Percentiles rank a stretch among this genome's conserved stretches.
Conservation (phyloP, 768 basidiomycete genomes). For the Filobasidium wieringae region DNA sequence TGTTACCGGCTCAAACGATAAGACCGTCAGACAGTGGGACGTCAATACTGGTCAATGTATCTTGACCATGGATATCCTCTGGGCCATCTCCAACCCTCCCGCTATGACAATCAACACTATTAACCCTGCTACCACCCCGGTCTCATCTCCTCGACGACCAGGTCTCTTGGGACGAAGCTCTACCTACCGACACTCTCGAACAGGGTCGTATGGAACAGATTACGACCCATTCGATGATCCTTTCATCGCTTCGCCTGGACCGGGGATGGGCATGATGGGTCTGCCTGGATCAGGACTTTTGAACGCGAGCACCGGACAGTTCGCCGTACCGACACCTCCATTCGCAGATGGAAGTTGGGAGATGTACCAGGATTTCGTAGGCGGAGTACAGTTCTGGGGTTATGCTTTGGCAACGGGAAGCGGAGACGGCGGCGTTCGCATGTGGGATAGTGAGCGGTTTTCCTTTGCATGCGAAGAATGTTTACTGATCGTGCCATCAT, state of each 20-base stretch:
- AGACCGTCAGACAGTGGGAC: slow-evolving; percentile 97
- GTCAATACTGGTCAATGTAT: slow-evolving; percentile 93
- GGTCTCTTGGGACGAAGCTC: slow-evolving; percentile 5
- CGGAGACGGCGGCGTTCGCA: slow-evolving; percentile 89
- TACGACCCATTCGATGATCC: slow-evolving; percentile 22
- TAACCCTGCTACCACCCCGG: slow-evolving; percentile 14
- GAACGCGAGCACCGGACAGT: slow-evolving; percentile 50
- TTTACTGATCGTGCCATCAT: not conserved
- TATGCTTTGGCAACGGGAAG: slow-evolving; percentile 94
- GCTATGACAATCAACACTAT: slow-evolving; percentile 15
- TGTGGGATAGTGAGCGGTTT: slow-evolving; percentile 90
- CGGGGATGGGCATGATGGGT: slow-evolving; percentile 22
- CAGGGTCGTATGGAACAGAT: not conserved
- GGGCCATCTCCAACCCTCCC: slow-evolving; percentile 91
- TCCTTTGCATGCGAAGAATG: not conserved
- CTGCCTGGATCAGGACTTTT: slow-evolving; percentile 30
- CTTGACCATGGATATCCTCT: slow-evolving; percentile 98
- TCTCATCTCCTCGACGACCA: slow-evolving; percentile 11
- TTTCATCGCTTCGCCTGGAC: slow-evolving; percentile 26
- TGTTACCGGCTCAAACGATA: slow-evolving; percentile 94
- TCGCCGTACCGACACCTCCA: slow-evolving; percentile 73
- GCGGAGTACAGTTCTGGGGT: slow-evolving; percentile 96
- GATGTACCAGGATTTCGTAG: slow-evolving; percentile 93
- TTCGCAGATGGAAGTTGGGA: slow-evolving; percentile 85
- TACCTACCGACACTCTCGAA: slow-evolving; percentile 4